These are phyloP conservation scores for Pyricularia grisea DNA, from an alignment of 2,329 filamentous ascomycete species.

Conservation along the genomic window DNA sequence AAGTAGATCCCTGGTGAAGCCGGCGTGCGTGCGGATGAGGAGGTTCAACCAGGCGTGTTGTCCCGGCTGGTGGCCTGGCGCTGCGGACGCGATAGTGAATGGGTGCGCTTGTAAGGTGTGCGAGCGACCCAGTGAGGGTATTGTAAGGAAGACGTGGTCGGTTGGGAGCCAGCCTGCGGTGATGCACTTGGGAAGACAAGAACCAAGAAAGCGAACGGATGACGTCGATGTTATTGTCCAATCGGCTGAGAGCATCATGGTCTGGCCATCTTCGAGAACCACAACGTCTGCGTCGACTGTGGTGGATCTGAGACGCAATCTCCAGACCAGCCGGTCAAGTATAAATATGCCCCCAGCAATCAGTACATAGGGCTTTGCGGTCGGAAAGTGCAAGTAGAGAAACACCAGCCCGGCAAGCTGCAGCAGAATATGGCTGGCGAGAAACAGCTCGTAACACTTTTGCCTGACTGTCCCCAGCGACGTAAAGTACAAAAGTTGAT, in stretches of 20 bases:
- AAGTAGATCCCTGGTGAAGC: conserved; percentile 49
- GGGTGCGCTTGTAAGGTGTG: conserved; percentile 53
- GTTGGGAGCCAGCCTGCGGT: conserved; percentile 47
- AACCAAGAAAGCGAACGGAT: conserved; percentile 6
- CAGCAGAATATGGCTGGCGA: conserved; percentile 47
- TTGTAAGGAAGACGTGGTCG: conserved; percentile 54
- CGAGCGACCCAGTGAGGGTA: conserved; percentile 42
- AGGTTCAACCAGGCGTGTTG: conserved; percentile 43
- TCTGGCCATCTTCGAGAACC: conserved; percentile 47
- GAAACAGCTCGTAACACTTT: conserved; percentile 53
- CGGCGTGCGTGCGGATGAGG: conserved; percentile 48
- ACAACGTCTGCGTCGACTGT: conserved; percentile 37
- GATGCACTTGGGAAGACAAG: conserved; percentile 23
- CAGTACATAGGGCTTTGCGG: conserved; percentile 40
- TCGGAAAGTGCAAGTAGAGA: conserved; percentile 50
- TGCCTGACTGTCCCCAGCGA: conserved; percentile 50
- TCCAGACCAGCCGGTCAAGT: conserved; percentile 47
- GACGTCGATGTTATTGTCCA: conserved; percentile 21
- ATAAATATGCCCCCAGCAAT: conserved; percentile 45
- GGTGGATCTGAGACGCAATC: conserved; percentile 40
- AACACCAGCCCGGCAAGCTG: conserved; percentile 45
- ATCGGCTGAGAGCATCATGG: conserved; percentile 33
- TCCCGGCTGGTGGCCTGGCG: conserved; percentile 22
- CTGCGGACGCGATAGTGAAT: conserved; percentile 56
- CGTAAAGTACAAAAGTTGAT: conserved; percentile 53